Evolutionary conservation across 352 stramenopile genomes (phyloP).

Genomic region (Pythium aristosporum): DNA sequence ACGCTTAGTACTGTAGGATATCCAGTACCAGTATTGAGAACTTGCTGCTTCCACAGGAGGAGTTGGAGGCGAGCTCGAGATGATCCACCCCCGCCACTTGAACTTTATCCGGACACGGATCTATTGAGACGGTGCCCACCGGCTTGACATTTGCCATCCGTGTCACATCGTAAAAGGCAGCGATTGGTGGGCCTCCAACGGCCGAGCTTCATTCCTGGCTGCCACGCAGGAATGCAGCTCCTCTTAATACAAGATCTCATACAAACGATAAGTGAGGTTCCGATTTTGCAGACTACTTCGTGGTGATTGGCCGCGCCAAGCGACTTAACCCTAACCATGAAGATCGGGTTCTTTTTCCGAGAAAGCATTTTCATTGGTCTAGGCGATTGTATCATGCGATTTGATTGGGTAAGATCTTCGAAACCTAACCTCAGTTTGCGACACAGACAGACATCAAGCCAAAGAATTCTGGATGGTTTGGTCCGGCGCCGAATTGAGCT

Average conservation of each 20-base stretch:
- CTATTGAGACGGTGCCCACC: neutral
- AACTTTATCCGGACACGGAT: neutral
- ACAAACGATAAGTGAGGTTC: conserved; percentile 6
- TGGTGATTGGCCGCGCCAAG: neutral
- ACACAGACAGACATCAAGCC: conserved; percentile 5
- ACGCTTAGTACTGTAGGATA: no score
- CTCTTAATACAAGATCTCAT: conserved; percentile 1
- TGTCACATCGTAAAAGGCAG: no score
- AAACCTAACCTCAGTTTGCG: neutral
- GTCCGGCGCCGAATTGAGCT: neutral
- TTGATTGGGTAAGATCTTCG: conserved; percentile 4
- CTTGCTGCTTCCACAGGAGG: no score
- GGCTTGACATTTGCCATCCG: neutral
- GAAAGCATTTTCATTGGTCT: neutral
- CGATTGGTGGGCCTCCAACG: no score
- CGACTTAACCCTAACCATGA: neutral
- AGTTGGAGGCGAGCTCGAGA: no score
- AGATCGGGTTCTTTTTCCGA: conserved; percentile 7
- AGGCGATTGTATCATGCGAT: neutral
- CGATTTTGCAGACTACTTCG: conserved; percentile 8
- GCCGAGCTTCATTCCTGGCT: no score
- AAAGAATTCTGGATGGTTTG: neutral
- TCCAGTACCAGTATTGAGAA: no score
- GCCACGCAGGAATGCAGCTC: neutral
- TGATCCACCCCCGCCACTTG: neutral